phyloP scores from a whole-genome alignment of 371 early-diverging fungal genomes.

The Zychaea mexicana region DNA sequence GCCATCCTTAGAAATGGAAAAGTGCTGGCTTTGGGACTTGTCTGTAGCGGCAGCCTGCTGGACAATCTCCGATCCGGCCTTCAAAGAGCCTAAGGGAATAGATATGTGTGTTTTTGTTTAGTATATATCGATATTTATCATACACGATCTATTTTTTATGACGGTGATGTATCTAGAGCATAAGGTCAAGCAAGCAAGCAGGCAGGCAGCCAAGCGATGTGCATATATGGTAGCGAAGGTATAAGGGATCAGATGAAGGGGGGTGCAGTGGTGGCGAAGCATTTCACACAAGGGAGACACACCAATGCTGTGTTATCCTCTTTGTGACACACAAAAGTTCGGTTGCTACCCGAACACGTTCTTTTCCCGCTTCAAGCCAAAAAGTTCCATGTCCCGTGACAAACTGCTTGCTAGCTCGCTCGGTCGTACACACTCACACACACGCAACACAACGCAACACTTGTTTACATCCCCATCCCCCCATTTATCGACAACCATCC shows the following conservation, averaged over 20 bases:
- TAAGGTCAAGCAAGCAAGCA: too few relatives aligned
- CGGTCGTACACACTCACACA: not conserved
- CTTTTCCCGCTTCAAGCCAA: constrained; percentile 2
- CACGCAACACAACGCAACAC: too few relatives aligned
- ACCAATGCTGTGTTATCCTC: not conserved
- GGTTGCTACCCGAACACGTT: constrained; percentile 7
- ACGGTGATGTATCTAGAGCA: too few relatives aligned
- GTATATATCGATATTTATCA: not conserved
- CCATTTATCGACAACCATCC: not conserved
- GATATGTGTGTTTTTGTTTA: not conserved
- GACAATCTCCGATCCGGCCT: constrained; percentile 51
- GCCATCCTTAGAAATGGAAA: constrained; percentile 39
- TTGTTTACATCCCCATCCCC: constrained; percentile 1
- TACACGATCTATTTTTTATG: not conserved
- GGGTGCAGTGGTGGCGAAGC: not conserved
- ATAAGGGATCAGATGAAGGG: not conserved
- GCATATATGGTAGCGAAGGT: too few relatives aligned
- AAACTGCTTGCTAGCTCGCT: not conserved
- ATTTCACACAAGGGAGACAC: not conserved
- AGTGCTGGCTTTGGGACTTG: constrained; percentile 32
- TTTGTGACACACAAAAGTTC: constrained; percentile 4
- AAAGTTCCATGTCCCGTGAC: not conserved
- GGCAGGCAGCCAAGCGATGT: too few relatives aligned
- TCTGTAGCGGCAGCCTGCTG: constrained; percentile 39
- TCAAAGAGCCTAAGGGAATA: constrained; percentile 34